Evolutionary conservation across 371 early-diverging fungal genomes (phyloP), one percentile per base, ranked within the genome.

Genomic region (Mucor mucedo): DNA sequence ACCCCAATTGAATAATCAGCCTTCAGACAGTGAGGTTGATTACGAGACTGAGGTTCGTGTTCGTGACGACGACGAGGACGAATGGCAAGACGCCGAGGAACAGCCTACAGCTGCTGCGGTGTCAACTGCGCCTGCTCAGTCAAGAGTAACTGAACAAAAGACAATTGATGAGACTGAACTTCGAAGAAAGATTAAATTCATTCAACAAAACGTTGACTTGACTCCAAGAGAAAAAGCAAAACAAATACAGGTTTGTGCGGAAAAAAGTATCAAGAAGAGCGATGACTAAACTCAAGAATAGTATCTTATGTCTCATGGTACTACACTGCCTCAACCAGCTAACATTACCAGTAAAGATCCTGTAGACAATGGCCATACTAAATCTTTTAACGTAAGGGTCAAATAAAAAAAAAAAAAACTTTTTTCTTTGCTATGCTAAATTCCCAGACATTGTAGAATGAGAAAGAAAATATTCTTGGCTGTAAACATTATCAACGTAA

Each of bases 401-500:
- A 29, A 6, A 6, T 35, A 35, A 6, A 35, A 8, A 16, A 42
- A 5, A 11, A 13, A 29, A 49, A 40, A 30, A 49, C 13, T 38
- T 48, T 21, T 60, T 29, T 5, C 28, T 11, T 42, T 41, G 21
- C 1, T 21, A 21, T 21, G 21, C 21, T 5, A 42, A 40, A 38
- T 10, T n/a, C 32, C 14, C 2, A 27, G 32, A 21, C 21, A 21
- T 48, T 32, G 21, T 27, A 86, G 85, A 70, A 88, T 72, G 82
- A 86, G 59, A 69, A 82, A 33, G 69, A 76, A 9, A 61, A 63
- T 11, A 73, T 80, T 8, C 60, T 89, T 1, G 99, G 98, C 4
- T 99, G 99, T 77, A 85, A 88, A 66, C 99, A 99, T 75, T 99
- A 99, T 77, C 89, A 89, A 68, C 80, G 97, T 6, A 88, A 90